Base-by-base conservation (phyloP, 192 early-diverging fungal species). In the Entomortierella parvispora region DNA sequence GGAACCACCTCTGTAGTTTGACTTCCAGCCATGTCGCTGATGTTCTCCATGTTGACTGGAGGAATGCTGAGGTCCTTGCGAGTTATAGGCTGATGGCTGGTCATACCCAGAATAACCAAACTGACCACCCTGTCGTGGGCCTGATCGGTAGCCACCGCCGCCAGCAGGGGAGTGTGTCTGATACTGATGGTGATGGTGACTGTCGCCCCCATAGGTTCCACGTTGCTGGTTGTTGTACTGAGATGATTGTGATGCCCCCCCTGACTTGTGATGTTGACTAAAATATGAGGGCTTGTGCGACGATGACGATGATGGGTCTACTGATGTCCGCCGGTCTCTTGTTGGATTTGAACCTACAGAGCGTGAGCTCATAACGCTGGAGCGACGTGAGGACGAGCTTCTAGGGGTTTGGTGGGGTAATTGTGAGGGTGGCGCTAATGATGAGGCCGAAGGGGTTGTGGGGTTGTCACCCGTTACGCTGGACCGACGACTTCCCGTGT, bases 281-380 rank as follows among this genome's bases (percentile, higher is more conserved):
- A 4, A 42, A 17, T 29, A 45, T 11, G 20, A 46, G 18, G 18
- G 53, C 65, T 29, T 61, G 72, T 29, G 60, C 51, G 37, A 40
- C 5, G 37, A 40, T 5, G 37, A 40, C 23, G 47, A 53, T 1
- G 63, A 51, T 6, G 72, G 59, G 18, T 76, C 72, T 6, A 51
- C 12, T 8, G 74, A 77, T 20, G 56, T 4, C 6, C 74, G 52
- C 18, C 74, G 31, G 9, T 68, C 74, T 22, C 60, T 61, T 53
- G 32, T 33, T 40, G 57, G 23, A 42, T 37, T 42, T 0, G 74
- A 75, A 0, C 64, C 58, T 1, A 57, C 51, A 17, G 74, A 77
- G 6, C 63, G 31, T 1, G 65, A 58, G 33, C 74, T 77, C 54
- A 77, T 56, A 23, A 77, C 45, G 29, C 74, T 77, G 2, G 74